phyloP scores from a whole-genome alignment of 202 grass and related monocot genomes.

The Setaria italica region DNA sequence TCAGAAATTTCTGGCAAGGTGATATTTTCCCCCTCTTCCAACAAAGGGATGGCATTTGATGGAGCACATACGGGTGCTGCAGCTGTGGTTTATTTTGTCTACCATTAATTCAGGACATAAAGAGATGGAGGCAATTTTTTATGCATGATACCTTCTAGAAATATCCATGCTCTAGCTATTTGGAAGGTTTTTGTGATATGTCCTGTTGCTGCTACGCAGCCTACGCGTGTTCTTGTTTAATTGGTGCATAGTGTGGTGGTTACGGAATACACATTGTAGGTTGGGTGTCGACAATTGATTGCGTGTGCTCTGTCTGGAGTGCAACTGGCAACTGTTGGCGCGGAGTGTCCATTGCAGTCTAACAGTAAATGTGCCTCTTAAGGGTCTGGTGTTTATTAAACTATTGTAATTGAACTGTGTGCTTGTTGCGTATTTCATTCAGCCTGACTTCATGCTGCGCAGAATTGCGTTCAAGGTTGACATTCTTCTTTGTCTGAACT shows the following conservation, averaged over 20 bases:
- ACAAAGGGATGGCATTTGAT: not conserved
- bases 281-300: not conserved
- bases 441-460: not conserved
- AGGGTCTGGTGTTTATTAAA: not conserved
- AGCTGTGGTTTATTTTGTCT: not conserved
- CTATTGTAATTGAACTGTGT: constrained; percentile 20
- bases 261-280: not conserved
- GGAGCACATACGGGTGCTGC: not conserved
- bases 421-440: not conserved
- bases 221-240: not conserved
- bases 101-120: too few relatives aligned
- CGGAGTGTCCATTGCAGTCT: not conserved
- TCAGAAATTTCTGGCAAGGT: not conserved
- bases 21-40: not conserved
- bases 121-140: not conserved
- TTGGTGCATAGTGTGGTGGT: not conserved
- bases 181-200: not conserved
- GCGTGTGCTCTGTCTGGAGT: not conserved
- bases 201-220: not conserved
- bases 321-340: not conserved
- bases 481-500: not conserved
- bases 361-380: too few relatives aligned
- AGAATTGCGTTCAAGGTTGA: not conserved
- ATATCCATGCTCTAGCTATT: constrained; percentile 16
- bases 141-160: not conserved